A percentile compares a stretch with the other conserved stretches of the same genome.
Conservation (phyloP, 441 rosid species). For the Lagerstroemia fauriei region DNA sequence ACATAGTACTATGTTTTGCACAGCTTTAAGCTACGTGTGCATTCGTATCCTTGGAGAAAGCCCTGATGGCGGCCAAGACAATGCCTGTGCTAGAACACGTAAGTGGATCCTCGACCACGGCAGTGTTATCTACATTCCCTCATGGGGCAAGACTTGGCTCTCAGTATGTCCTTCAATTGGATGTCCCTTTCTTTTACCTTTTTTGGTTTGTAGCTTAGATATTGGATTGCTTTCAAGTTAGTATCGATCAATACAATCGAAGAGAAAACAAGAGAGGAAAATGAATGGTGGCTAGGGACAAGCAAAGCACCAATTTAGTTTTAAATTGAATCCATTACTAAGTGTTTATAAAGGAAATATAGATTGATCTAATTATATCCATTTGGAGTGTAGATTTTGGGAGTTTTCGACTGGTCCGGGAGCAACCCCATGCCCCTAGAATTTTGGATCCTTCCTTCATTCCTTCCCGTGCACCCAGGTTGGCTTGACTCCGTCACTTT, state of each 20-base stretch:
- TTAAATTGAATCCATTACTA: too few relatives aligned
- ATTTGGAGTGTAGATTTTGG: constrained; percentile 17
- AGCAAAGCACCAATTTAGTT: too few relatives aligned
- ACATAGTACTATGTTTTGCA: constrained; percentile 33
- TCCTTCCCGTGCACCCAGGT: constrained; percentile 33
- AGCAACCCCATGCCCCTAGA: constrained; percentile 35
- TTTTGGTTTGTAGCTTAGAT: neutral
- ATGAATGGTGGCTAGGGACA: too few relatives aligned
- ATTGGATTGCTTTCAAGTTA: neutral
- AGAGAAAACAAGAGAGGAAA: too few relatives aligned
- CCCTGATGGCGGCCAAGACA: constrained; percentile 28
- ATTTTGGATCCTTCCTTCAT: constrained; percentile 34
- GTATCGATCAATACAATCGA: too few relatives aligned
- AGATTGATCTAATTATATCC: neutral
- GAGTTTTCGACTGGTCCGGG: constrained; percentile 27
- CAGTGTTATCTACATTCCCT: constrained; percentile 30
- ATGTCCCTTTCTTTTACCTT: neutral
- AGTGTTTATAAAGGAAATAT: too few relatives aligned
- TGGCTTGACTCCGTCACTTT: neutral
- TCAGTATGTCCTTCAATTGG: constrained; percentile 5
- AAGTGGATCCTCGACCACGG: constrained; percentile 34
- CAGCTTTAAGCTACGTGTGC: constrained; percentile 22
- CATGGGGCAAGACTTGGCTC: constrained; percentile 37
- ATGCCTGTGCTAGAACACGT: constrained; percentile 29
- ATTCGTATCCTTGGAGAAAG: constrained; percentile 29